A percentile compares a stretch with the other conserved stretches of the same genome.
Conservation (phyloP, 2,329 filamentous ascomycete genomes). For the Sarocladium strictum region DNA sequence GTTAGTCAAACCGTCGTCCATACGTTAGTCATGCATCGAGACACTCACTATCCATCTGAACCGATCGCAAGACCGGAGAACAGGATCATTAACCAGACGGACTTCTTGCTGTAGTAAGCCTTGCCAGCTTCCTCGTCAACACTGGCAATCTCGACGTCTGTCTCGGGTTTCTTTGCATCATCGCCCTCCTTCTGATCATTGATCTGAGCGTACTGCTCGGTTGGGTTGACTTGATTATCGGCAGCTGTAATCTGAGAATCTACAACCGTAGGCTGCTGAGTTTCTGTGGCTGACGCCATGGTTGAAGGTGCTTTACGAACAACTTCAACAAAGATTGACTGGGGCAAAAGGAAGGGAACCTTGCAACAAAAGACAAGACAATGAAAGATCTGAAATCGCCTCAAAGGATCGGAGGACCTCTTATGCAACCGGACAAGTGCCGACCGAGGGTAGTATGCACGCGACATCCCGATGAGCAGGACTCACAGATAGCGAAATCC, state of each 20-base stretch:
- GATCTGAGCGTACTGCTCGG: not conserved
- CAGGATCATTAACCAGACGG: constrained; percentile 36
- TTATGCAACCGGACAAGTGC: not conserved
- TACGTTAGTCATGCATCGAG: too few species aligned
- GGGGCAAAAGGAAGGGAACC: not conserved
- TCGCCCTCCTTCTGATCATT: constrained; percentile 10
- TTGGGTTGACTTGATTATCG: not conserved
- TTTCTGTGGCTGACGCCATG: not conserved
- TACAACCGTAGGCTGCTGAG: not conserved
- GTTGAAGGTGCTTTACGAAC: not conserved
- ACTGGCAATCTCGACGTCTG: constrained; percentile 15
- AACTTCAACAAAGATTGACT: not conserved
- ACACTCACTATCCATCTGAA: constrained; percentile 35
- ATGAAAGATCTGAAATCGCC: not conserved
- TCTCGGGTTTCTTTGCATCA: constrained; percentile 10
- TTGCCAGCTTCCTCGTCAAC: constrained; percentile 16
- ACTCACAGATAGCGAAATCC: not conserved
- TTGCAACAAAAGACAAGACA: not conserved
- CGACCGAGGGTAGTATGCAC: not conserved
- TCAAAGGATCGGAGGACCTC: not conserved
- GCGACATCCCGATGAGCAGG: not conserved
- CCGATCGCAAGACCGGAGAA: constrained; percentile 40
- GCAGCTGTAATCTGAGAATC: not conserved
- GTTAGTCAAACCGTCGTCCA: too few species aligned
- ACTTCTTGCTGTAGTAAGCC: constrained; percentile 31